phyloP scores from a whole-genome alignment of 441 rosid species.

The Arabidopsis lyrata region DNA sequence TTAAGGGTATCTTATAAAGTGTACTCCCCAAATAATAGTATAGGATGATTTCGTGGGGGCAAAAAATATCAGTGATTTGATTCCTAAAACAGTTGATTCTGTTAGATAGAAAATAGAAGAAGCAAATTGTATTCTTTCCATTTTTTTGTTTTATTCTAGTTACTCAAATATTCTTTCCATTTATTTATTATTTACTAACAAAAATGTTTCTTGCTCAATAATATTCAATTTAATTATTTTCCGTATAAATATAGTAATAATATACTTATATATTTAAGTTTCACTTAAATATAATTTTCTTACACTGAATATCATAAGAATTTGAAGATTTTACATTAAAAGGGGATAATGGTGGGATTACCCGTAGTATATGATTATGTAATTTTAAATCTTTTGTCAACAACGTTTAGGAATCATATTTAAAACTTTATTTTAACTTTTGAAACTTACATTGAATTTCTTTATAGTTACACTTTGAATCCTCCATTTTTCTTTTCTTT shows the following conservation, averaged over 20 bases:
- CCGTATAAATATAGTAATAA: neutral
- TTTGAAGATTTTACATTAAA: too few relatives aligned
- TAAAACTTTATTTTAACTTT: neutral
- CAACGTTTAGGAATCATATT: too few relatives aligned
- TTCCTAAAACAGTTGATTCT: slow-evolving; percentile 9
- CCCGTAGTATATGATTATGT: too few relatives aligned
- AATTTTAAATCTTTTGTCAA: too few relatives aligned
- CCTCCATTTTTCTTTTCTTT: neutral
- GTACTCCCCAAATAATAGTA: too few relatives aligned
- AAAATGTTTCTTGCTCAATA: neutral
- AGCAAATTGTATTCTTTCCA: neutral
- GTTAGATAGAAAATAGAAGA: neutral
- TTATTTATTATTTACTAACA: neutral
- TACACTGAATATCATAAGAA: too few relatives aligned
- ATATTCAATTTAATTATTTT: neutral
- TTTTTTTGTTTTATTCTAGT: neutral
- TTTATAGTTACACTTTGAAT: neutral
- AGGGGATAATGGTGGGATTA: too few relatives aligned
- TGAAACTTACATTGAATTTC: neutral
- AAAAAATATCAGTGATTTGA: neutral
- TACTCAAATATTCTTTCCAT: slow-evolving; percentile 1
- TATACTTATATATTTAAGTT: too few relatives aligned
- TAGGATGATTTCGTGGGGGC: neutral
- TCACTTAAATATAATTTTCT: too few relatives aligned
- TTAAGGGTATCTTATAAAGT: too few relatives aligned